Evolutionary conservation across 176 grass and related monocot genomes (phyloP).

Genomic region (Eremochloa ophiuroides): DNA sequence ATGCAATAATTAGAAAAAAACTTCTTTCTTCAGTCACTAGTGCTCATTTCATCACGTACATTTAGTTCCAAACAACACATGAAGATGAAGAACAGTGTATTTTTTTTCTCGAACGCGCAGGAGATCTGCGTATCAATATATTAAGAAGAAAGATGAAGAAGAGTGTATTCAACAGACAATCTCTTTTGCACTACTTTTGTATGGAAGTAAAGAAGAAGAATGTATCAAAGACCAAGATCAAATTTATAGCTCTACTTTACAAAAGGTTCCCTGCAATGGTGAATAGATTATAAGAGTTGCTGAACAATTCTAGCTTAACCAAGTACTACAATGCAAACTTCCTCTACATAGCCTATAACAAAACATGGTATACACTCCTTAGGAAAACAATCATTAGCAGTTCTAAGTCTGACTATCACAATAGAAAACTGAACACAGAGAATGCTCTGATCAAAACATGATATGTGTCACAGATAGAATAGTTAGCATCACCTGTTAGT

Average conservation of each 20-base stretch:
- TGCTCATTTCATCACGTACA: background rate
- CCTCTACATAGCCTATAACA: background rate
- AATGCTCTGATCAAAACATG: background rate
- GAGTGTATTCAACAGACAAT: background rate
- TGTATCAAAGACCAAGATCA: background rate
- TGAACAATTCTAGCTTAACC: background rate
- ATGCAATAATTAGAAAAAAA: too few relatives aligned
- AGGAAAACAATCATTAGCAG: background rate
- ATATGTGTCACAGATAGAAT: background rate
- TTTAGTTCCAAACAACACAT: background rate
- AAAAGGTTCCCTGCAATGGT: background rate
- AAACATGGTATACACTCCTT: background rate
- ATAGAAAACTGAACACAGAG: background rate
- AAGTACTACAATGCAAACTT: background rate
- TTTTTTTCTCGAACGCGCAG: too few relatives aligned
- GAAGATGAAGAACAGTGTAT: background rate
- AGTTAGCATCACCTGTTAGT: background rate
- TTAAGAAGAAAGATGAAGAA: background rate
- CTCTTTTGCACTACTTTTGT: conserved; percentile 3
- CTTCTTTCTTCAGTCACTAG: background rate
- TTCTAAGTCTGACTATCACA: background rate
- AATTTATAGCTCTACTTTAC: background rate
- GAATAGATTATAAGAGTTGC: background rate
- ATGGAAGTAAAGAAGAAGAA: background rate
- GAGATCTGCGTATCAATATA: too few relatives aligned